Percentiles rank a stretch among this genome's conserved stretches.
These are phyloP conservation scores for Nannochloris sp. DNA, from an alignment of 139 green algal genomes.

Conservation along the genomic window DNA sequence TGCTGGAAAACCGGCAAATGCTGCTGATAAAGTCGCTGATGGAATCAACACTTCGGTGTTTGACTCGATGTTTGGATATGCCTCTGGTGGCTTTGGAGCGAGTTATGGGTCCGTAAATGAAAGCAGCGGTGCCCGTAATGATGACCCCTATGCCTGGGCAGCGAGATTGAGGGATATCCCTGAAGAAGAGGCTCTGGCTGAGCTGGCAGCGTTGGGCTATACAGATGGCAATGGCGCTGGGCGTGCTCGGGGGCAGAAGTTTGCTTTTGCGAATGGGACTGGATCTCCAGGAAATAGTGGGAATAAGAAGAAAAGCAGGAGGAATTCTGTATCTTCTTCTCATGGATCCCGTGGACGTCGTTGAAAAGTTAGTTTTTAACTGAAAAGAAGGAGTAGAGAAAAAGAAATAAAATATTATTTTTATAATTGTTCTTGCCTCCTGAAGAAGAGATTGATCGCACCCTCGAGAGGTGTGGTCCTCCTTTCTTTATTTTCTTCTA, in stretches of 20 bases:
- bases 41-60: conserved; percentile 22
- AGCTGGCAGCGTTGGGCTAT: conserved; percentile 32
- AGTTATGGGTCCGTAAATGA: background rate
- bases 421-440: too few species aligned
- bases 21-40: background rate
- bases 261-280: conserved; percentile 1
- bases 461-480: too few species aligned
- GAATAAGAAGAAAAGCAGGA: conserved; percentile 6
- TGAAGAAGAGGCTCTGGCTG: conserved; percentile 41
- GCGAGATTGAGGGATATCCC: conserved; percentile 36
- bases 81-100: conserved; percentile 8
- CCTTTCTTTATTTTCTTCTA: too few species aligned
- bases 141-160: conserved; percentile 48
- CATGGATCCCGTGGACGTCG: too few species aligned
- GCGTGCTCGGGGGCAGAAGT: background rate
- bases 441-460: too few species aligned
- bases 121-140: background rate
- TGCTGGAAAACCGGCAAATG: background rate
- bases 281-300: conserved; percentile 13
- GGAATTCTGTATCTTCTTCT: too few species aligned
- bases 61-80: conserved; percentile 37
- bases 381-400: too few species aligned
- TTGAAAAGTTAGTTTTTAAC: too few species aligned
- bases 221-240: background rate
- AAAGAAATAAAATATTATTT: too few species aligned